Conservation (phyloP, 2,329 filamentous ascomycete genomes). For the Xylaria sp. region DNA sequence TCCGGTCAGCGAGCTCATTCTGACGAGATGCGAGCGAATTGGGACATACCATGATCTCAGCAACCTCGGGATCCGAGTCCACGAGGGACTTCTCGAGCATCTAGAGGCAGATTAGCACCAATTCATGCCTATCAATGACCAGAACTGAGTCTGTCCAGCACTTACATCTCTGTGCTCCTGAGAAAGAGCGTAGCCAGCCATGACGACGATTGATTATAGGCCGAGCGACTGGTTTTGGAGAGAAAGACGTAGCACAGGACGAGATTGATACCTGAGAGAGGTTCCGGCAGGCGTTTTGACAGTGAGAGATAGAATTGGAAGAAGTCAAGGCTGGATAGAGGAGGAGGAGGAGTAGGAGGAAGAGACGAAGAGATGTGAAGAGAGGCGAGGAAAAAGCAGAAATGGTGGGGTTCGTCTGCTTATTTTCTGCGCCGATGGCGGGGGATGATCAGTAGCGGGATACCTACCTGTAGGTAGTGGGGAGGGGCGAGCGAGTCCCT, state of each 20-base stretch:
- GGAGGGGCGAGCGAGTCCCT: neutral
- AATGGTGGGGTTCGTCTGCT: slow-evolving; percentile 15
- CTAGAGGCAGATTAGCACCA: slow-evolving; percentile 61
- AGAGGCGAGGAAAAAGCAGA: slow-evolving; percentile 22
- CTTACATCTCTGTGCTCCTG: slow-evolving; percentile 52
- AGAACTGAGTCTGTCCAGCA: slow-evolving; percentile 21
- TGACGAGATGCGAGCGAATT: neutral
- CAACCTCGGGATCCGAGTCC: slow-evolving; percentile 93
- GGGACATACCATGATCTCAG: slow-evolving; percentile 87
- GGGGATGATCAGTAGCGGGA: neutral
- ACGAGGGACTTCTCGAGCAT: slow-evolving; percentile 96
- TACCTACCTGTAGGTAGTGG: neutral
- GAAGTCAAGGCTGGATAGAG: slow-evolving; percentile 14
- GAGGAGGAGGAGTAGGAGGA: neutral
- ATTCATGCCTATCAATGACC: slow-evolving; percentile 13
- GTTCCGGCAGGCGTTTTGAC: neutral
- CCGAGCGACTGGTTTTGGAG: slow-evolving; percentile 1
- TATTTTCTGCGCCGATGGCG: slow-evolving; percentile 26
- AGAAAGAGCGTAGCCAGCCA: slow-evolving; percentile 53
- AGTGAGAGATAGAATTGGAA: neutral
- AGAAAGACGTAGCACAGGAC: neutral
- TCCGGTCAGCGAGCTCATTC: neutral
- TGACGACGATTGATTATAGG: slow-evolving; percentile 38
- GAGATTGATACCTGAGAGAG: too few species aligned
- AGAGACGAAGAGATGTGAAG: neutral